Base-by-base conservation (phyloP, 2,329 filamentous ascomycete species). In the Xylaria sp. region DNA sequence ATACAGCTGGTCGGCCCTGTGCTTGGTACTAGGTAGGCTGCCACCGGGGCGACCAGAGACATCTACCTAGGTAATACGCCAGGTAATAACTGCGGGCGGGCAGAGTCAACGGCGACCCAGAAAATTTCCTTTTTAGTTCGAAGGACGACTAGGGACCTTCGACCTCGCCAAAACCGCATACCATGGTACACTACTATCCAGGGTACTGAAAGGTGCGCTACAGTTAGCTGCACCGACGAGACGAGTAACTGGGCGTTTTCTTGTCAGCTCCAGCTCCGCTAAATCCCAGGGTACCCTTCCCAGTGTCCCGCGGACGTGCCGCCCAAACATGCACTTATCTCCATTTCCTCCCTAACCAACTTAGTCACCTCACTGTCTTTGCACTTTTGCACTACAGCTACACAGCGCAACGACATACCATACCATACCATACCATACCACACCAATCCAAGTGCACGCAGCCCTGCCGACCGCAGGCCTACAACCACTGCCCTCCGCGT, bases 41-140 rank as follows among this genome's bases (percentile, higher is more conserved):
- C 40, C 53, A 48, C 60, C 32, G 10, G 32, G 29, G 12, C 35
- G 9, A 55, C 21, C 18, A 50, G 18, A 57, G 63, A 10, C 18
- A 35, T 48, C 16, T 44, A 42, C 35, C 54, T 42, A 58, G 10
- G 35, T 32, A 29, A 10, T 21, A 32, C 35, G 60, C 44, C n/a
- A 47, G 35, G 37, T 40, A 63, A 50, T 44, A 35, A 60, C 29
- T 35, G 35, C 44, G 58, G 60, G 54, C 35, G 42, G 50, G 50
- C 62, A 68, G 58, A 73, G 67, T 65, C 68, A 35, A 53, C 62
- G 69, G 71, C 71, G 72, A 72, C 70, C 72, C 72, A 70, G 64
- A 72, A 51, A 66, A 63, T 70, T 70, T 68, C 68, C 57, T 21
- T 65, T 60, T 65, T 51, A 60, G 55, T 57, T 37, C 21, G n/a